Percentiles rank a stretch among this genome's conserved stretches.
phyloP scores from a whole-genome alignment of 2,329 filamentous ascomycete species.

The Fusarium sp. region DNA sequence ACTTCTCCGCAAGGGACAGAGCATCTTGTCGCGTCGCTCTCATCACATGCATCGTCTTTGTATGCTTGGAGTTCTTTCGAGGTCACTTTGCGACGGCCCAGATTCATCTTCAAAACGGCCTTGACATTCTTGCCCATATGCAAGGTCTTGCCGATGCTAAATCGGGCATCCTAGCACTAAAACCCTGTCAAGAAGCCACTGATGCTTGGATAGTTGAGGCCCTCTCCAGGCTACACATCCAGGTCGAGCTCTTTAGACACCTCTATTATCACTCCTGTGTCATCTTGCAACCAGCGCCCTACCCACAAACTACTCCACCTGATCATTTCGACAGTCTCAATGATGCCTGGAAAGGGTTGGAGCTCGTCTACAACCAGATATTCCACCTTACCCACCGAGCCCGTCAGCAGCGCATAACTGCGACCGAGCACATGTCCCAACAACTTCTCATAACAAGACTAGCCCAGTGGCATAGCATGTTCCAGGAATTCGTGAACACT shows the following conservation, averaged over 20 bases:
- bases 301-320: background rate
- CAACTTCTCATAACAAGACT: constrained; percentile 33
- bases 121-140: constrained; percentile 52
- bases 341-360: constrained; percentile 36
- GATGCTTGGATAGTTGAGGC: constrained; percentile 59
- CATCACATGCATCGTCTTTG: constrained; percentile 44
- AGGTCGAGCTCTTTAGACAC: constrained; percentile 42
- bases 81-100: constrained; percentile 38
- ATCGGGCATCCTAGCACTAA: constrained; percentile 21
- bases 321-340: constrained; percentile 27
- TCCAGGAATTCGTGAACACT: constrained; percentile 39
- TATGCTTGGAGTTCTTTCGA: constrained; percentile 35
- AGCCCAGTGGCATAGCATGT: constrained; percentile 40
- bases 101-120: constrained; percentile 33
- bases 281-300: constrained; percentile 11
- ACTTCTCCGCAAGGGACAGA: constrained; percentile 44
- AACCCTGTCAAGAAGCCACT: constrained; percentile 41
- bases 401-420: constrained; percentile 10
- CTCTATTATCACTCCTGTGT: constrained; percentile 31
- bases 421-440: constrained; percentile 13
- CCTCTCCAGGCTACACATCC: constrained; percentile 51
- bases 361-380: constrained; percentile 38
- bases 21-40: constrained; percentile 53
- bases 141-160: constrained; percentile 50
- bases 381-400: constrained; percentile 35